Evolutionary conservation across 139 green algal genomes (phyloP).

Genomic region (Yamagishiella unicocca): DNA sequence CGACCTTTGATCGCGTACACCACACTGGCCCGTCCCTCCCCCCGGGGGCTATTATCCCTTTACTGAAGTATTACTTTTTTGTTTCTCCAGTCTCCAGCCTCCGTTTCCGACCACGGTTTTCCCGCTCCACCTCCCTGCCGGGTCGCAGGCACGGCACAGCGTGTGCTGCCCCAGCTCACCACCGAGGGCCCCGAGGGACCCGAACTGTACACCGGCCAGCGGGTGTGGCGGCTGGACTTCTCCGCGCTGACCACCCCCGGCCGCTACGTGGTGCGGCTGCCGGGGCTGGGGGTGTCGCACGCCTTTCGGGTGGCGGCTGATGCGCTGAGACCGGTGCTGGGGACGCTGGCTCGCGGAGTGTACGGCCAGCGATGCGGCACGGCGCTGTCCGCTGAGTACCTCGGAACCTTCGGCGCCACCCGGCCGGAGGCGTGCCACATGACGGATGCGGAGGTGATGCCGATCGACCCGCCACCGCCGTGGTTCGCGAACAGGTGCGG

Average conservation of each 20-base stretch:
- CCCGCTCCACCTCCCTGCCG: background rate
- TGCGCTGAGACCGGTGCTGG: slow-evolving; percentile 32
- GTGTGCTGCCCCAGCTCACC: background rate
- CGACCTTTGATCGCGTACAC: too few species aligned
- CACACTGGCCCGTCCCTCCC: too few species aligned
- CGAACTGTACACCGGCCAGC: slow-evolving; percentile 31
- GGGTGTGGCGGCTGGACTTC: slow-evolving; percentile 33
- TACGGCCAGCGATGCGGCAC: slow-evolving; percentile 49
- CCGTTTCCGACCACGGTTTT: too few species aligned
- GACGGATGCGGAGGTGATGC: slow-evolving; percentile 34
- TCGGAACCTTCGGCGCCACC: slow-evolving; percentile 15
- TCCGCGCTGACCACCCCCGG: slow-evolving; percentile 35
- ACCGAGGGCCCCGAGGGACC: background rate
- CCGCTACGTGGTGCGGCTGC: slow-evolving; percentile 30
- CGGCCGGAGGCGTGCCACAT: slow-evolving; percentile 39
- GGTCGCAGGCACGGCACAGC: background rate
- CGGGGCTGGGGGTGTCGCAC: slow-evolving; percentile 36
- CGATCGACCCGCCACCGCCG: background rate
- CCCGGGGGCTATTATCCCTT: too few species aligned
- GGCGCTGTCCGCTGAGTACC: background rate
- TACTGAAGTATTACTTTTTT: too few species aligned
- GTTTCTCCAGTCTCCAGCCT: too few species aligned
- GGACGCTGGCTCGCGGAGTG: slow-evolving; percentile 20
- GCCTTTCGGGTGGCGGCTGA: slow-evolving; percentile 9
- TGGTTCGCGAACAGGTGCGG: slow-evolving; percentile 34